Evolutionary conservation across 108 stramenopile species (phyloP).

Genomic region (Nannochloropsis granulata): DNA sequence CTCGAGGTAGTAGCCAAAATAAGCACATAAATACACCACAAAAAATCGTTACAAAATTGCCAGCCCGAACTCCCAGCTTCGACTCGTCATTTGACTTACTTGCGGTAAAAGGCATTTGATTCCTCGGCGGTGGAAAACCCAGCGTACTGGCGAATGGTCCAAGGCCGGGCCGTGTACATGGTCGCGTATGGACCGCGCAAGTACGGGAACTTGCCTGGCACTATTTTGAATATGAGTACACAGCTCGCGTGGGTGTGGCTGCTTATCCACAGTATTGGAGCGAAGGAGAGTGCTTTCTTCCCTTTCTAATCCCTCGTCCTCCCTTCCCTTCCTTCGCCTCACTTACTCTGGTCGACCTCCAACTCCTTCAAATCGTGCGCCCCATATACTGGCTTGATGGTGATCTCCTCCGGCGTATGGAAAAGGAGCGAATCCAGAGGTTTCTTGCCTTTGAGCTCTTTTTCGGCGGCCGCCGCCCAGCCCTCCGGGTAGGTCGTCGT

Average conservation of each 20-base stretch:
- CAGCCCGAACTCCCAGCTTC: not conserved
- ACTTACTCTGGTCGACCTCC: conserved; percentile 33
- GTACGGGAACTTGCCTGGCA: conserved; percentile 70
- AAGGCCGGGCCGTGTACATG: conserved; percentile 71
- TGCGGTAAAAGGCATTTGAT: conserved; percentile 54
- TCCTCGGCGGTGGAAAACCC: conserved; percentile 96
- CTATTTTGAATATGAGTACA: not conserved
- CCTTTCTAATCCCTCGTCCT: not conserved
- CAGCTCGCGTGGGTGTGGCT: not conserved
- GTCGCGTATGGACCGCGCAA: conserved; percentile 96
- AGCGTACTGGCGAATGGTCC: conserved; percentile 65
- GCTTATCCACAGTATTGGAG: not conserved
- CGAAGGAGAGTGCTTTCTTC: not conserved
- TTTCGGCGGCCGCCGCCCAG: conserved; percentile 15
- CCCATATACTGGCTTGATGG: conserved; percentile 82
- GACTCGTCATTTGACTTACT: not conserved
- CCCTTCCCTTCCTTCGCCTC: not conserved
- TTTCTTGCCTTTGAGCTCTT: conserved; percentile 16
- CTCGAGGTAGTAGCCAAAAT: too few species aligned
- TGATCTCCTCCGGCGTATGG: conserved; percentile 58
- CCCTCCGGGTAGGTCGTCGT: conserved; percentile 7
- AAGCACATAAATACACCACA: too few species aligned
- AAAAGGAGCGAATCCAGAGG: conserved; percentile 16
- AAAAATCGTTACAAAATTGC: not conserved
- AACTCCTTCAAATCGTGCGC: conserved; percentile 41